phyloP scores from a whole-genome alignment of 2,329 filamentous ascomycete species.

The Pseudocercospora fuligena region DNA sequence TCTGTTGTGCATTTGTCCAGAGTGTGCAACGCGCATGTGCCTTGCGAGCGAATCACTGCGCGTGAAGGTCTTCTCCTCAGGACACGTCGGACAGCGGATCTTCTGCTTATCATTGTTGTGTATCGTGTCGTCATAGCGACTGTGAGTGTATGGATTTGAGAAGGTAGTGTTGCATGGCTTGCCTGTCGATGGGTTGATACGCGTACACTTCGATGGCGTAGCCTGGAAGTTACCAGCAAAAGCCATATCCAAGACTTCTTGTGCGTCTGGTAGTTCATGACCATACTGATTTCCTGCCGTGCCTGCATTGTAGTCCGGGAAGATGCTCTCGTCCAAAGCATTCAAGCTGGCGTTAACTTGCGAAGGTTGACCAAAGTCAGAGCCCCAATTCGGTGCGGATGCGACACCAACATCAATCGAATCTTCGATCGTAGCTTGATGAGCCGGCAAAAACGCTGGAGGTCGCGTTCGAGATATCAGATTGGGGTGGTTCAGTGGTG shows the following conservation, averaged over 20 bases:
- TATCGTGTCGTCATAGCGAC: slow-evolving; percentile 94
- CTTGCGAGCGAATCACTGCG: slow-evolving; percentile 91
- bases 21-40: slow-evolving; percentile 90
- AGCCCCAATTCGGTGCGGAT: background rate
- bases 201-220: slow-evolving; percentile 89
- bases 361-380: background rate
- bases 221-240: slow-evolving; percentile 79
- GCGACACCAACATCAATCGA: background rate
- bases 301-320: background rate
- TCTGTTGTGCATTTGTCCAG: background rate
- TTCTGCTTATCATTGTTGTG: slow-evolving; percentile 95
- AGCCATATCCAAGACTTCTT: background rate
- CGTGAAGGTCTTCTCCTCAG: slow-evolving; percentile 96
- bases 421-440: background rate
- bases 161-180: slow-evolving; percentile 95
- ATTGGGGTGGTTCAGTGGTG: background rate
- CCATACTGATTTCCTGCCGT: background rate
- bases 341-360: background rate
- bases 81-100: slow-evolving; percentile 88
- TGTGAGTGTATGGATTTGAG: slow-evolving; percentile 93
- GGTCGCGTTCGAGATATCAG: background rate
- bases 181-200: slow-evolving; percentile 91
- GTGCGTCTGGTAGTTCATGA: background rate
- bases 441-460: background rate
- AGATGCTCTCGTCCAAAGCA: background rate